A percentile compares a stretch with the other conserved stretches of the same genome.
phyloP scores from a whole-genome alignment of 768 basidiomycete genomes.

The Russula earlei region DNA sequence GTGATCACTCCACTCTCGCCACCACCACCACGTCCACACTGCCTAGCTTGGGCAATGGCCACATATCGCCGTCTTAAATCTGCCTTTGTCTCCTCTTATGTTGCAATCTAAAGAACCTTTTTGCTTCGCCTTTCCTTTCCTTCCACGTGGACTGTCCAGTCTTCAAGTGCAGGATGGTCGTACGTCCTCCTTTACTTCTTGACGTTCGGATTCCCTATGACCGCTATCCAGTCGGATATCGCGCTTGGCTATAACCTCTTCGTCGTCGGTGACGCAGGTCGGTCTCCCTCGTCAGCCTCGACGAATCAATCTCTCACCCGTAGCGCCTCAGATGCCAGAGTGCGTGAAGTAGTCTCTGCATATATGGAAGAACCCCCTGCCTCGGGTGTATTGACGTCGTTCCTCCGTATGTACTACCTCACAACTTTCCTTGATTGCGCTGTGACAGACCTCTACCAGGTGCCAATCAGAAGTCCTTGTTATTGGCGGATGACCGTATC shows the following conservation, averaged over 20 bases:
- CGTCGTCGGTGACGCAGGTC: conserved; percentile 1
- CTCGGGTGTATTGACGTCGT: not conserved
- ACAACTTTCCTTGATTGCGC: not conserved
- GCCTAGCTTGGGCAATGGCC: too few species aligned
- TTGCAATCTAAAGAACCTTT: too few species aligned
- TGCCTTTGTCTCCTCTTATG: too few species aligned
- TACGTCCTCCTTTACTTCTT: not conserved
- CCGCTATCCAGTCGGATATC: not conserved
- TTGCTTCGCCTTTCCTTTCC: too few species aligned
- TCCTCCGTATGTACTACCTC: conserved; percentile 3
- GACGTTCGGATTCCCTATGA: not conserved
- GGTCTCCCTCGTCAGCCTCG: not conserved
- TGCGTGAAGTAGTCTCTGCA: conserved; percentile 2
- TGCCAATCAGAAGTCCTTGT: conserved; percentile 8
- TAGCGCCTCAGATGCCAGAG: not conserved
- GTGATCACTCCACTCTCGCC: too few species aligned
- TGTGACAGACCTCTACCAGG: not conserved
- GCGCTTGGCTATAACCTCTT: conserved; percentile 8
- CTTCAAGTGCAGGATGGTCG: not conserved
- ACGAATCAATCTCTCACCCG: not conserved
- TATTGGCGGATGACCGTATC: conserved; percentile 1
- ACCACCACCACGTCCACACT: too few species aligned
- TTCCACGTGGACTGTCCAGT: not conserved
- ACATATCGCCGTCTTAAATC: too few species aligned
- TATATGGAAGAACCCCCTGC: not conserved